A percentile compares a stretch with the other conserved stretches of the same genome.
Conservation (phyloP, 2,329 filamentous ascomycete species). For the Boeremia exigua region DNA sequence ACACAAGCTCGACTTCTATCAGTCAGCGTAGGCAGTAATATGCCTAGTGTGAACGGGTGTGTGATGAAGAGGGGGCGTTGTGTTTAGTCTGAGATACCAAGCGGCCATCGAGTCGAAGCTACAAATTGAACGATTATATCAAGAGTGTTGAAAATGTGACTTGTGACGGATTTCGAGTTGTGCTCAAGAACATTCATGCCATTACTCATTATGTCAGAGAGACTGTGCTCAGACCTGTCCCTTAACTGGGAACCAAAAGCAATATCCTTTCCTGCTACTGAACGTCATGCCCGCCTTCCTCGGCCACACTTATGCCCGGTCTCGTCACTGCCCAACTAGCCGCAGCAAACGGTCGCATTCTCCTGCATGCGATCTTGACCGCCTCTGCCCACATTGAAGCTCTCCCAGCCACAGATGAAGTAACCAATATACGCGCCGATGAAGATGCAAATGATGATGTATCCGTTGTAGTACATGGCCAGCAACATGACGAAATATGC, state of each 20-base stretch:
- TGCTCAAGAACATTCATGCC: neutral
- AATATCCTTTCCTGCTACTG: neutral
- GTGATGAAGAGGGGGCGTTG: neutral
- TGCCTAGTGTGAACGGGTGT: neutral
- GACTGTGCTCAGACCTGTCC: too few relatives aligned
- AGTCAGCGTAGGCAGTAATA: neutral
- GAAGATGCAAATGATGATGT: conserved; percentile 65
- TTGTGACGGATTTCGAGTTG: neutral
- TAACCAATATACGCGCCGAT: conserved; percentile 45
- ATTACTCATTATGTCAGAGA: neutral
- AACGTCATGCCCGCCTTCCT: neutral
- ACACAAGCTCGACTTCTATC: neutral
- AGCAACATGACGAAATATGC: conserved; percentile 82
- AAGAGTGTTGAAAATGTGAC: neutral
- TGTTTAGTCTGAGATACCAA: conserved; percentile 3
- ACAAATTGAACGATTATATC: neutral
- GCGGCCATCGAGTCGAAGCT: neutral
- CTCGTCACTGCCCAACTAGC: conserved; percentile 19
- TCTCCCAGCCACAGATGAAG: conserved; percentile 47
- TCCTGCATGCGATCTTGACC: conserved; percentile 42
- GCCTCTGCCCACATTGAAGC: conserved; percentile 31
- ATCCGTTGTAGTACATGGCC: conserved; percentile 71
- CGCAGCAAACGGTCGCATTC: conserved; percentile 46
- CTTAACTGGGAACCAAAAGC: too few relatives aligned
- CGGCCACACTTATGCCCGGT: neutral